These are phyloP conservation scores for Alternaria sp. DNA, from an alignment of 2,329 filamentous ascomycete species.

Conservation along the genomic window DNA sequence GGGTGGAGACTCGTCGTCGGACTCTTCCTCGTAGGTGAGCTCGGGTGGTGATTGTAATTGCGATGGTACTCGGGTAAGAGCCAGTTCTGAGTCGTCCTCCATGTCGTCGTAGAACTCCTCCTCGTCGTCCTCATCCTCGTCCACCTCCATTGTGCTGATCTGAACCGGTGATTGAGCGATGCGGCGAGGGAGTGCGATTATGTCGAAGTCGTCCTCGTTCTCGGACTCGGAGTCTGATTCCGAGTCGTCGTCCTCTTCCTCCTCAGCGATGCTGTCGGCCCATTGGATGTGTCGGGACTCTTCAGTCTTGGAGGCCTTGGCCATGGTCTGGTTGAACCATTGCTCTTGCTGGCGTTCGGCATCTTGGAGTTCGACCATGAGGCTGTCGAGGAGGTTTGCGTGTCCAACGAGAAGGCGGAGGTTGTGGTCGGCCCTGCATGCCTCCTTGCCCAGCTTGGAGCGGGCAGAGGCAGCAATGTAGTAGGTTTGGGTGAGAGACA, in stretches of 20 bases:
- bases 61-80: constrained; percentile 53
- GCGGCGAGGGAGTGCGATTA: constrained; percentile 50
- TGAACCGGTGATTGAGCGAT: constrained; percentile 51
- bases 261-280: constrained; percentile 79
- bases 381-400: constrained; percentile 93
- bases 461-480: constrained; percentile 96
- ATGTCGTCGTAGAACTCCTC: constrained; percentile 57
- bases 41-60: constrained; percentile 56
- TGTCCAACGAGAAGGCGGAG: constrained; percentile 94
- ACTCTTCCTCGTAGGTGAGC: constrained; percentile 57
- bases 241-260: constrained; percentile 66
- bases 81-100: constrained; percentile 54
- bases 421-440: constrained; percentile 89
- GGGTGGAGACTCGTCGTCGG: constrained; percentile 57
- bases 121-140: constrained; percentile 50
- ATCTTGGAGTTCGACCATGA: constrained; percentile 91
- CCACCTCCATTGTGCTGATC: constrained; percentile 52
- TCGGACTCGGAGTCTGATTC: constrained; percentile 60
- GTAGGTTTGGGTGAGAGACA: constrained; percentile 98
- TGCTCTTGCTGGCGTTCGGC: constrained; percentile 94
- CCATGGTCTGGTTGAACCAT: constrained; percentile 97
- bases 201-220: constrained; percentile 58
- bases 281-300: constrained; percentile 80
- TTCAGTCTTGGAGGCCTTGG: constrained; percentile 68
- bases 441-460: constrained; percentile 93